Conservation (phyloP, 306 rosid species). For the Rosa rugosa region DNA sequence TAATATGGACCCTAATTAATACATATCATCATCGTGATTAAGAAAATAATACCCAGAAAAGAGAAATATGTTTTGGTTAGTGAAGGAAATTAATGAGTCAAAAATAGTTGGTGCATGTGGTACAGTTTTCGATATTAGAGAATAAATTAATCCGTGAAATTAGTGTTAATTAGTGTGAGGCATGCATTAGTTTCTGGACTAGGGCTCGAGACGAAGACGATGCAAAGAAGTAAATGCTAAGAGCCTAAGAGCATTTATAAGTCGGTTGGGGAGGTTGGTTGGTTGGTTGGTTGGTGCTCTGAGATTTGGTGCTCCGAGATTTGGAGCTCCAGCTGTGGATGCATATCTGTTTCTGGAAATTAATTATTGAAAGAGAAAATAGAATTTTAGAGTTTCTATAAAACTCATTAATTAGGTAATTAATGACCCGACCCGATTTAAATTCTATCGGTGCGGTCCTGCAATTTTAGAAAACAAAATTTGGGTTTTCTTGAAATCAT, state of each 20-base stretch:
- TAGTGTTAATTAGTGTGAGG: background rate
- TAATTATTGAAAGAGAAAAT: background rate
- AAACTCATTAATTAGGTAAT: background rate
- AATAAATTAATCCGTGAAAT: background rate
- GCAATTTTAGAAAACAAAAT: background rate
- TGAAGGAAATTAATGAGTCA: background rate
- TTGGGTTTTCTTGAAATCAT: background rate
- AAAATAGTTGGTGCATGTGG: background rate
- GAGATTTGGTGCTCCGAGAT: background rate
- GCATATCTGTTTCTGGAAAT: background rate
- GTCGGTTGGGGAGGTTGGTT: conserved; percentile 17
- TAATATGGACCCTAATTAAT: background rate
- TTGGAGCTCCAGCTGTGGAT: conserved; percentile 11
- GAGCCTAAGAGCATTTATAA: conserved; percentile 34
- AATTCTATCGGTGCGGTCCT: background rate
- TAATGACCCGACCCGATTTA: background rate
- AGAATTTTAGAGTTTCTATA: background rate
- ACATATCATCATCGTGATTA: background rate
- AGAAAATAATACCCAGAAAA: background rate
- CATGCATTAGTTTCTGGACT: background rate
- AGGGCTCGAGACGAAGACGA: background rate
- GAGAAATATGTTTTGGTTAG: background rate
- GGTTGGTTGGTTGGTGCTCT: conserved; percentile 6
- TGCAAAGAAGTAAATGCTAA: conserved; percentile 32
- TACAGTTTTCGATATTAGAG: background rate